phyloP scores from a whole-genome alignment of 2,329 filamentous ascomycete species.

The Fusarium decemcellulare region DNA sequence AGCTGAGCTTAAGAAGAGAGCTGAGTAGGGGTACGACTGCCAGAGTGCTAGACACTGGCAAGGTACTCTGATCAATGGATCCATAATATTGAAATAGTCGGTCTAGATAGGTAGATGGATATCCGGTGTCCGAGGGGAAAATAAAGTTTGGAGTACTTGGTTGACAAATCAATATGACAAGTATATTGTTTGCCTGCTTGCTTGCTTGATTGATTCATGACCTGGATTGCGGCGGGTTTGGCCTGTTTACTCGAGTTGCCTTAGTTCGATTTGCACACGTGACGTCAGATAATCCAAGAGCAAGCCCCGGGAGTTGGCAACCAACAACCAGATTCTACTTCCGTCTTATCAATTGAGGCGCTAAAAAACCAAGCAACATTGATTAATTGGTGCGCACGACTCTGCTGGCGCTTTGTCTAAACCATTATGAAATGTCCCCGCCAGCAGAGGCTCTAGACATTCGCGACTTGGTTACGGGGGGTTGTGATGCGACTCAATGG shows the following conservation, averaged over 20 bases:
- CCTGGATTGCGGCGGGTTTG: too few relatives aligned
- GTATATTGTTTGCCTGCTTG: too few relatives aligned
- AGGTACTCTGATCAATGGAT: too few relatives aligned
- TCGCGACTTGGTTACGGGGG: conserved; percentile 10
- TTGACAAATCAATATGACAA: too few relatives aligned
- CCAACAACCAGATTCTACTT: neutral
- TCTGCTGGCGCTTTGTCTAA: conserved; percentile 6
- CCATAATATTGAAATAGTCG: too few relatives aligned
- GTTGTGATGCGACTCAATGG: conserved; percentile 47
- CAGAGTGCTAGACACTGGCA: too few relatives aligned
- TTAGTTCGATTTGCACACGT: conserved; percentile 35
- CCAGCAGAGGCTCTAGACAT: conserved; percentile 7
- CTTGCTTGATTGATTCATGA: too few relatives aligned
- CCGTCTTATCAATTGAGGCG: conserved; percentile 8
- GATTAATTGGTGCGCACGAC: conserved; percentile 4
- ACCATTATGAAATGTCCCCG: conserved; percentile 13
- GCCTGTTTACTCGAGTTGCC: neutral
- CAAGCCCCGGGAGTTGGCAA: conserved; percentile 6
- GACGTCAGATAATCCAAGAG: conserved; percentile 38
- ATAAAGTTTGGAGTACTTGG: too few relatives aligned
- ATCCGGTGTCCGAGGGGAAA: too few relatives aligned
- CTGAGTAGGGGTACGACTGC: too few relatives aligned
- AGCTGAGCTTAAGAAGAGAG: conserved; percentile 8
- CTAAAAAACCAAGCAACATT: conserved; percentile 1
- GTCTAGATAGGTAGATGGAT: too few relatives aligned